Evolutionary conservation across 1,139 yeast genomes (phyloP).

Genomic region (Pneumocystis oryctolagi): DNA sequence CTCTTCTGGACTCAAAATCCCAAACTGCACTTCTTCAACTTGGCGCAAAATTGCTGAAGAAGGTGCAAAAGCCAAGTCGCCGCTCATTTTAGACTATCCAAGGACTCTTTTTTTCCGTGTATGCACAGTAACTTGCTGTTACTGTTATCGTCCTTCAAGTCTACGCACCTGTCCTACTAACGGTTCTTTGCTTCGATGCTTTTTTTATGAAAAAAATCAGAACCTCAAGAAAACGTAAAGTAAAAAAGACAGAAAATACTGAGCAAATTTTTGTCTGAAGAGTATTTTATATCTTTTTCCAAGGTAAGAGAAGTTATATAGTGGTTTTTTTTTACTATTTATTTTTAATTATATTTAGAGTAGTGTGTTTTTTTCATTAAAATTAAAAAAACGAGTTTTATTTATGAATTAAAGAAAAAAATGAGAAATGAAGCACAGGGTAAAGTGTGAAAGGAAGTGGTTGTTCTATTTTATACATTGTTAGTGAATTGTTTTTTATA

Average conservation of each 20-base stretch:
- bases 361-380: too few relatives aligned
- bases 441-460: too few relatives aligned
- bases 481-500: neutral
- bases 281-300: too few relatives aligned
- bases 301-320: too few relatives aligned
- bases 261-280: neutral
- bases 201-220: neutral
- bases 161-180: neutral
- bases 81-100: neutral
- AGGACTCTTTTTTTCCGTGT: neutral
- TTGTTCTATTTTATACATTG: neutral
- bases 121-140: neutral
- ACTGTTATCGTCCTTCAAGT: neutral
- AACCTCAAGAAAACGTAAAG: neutral
- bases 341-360: too few relatives aligned
- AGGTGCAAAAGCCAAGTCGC: neutral
- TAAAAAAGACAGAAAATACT: neutral
- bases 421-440: neutral
- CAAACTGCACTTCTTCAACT: slow-evolving; percentile 61
- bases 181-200: neutral
- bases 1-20: slow-evolving; percentile 94
- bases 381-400: neutral
- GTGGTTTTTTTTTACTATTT: too few relatives aligned
- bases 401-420: neutral
- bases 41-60: slow-evolving; percentile 3